Percentiles rank a stretch among this genome's conserved stretches.
phyloP scores from a whole-genome alignment of 805 yeast species.

The Saturnispora saitoi region DNA sequence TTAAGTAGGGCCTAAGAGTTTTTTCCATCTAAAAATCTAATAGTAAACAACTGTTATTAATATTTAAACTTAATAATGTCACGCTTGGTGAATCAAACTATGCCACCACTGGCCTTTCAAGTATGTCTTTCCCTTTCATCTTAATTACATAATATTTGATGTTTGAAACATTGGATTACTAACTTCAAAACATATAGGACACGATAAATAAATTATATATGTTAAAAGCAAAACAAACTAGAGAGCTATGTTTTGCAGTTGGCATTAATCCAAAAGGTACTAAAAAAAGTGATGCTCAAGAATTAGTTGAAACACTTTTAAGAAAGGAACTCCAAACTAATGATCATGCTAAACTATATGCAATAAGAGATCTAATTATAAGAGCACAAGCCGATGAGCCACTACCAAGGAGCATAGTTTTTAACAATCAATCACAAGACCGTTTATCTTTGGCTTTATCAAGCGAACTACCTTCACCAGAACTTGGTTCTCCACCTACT shows the following conservation, averaged over 20 bases:
- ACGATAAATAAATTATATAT: not conserved
- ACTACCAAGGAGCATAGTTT: slow-evolving; percentile 1
- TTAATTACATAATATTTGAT: not conserved
- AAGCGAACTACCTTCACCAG: not conserved
- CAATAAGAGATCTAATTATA: slow-evolving; percentile 37
- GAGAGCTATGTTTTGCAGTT: not conserved
- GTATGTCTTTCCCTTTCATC: not conserved
- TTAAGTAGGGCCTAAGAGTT: not conserved
- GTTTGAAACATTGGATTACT: not conserved
- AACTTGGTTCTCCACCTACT: not conserved
- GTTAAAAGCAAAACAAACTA: not conserved
- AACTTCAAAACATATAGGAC: not conserved
- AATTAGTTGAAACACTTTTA: slow-evolving; percentile 4
- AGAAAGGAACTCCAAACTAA: slow-evolving; percentile 17
- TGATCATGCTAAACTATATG: slow-evolving; percentile 36
- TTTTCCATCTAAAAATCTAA: not conserved
- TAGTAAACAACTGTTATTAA: not conserved
- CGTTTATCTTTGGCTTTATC: not conserved
- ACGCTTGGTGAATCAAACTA: not conserved
- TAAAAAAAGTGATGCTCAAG: slow-evolving; percentile 6
- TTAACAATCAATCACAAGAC: not conserved
- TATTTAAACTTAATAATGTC: not conserved
- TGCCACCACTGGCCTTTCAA: not conserved
- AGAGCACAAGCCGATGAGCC: slow-evolving; percentile 22
- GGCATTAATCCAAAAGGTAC: not conserved